Base-by-base conservation (phyloP, 2,329 filamentous ascomycete species). In the Colletotrichum liaoningense region DNA sequence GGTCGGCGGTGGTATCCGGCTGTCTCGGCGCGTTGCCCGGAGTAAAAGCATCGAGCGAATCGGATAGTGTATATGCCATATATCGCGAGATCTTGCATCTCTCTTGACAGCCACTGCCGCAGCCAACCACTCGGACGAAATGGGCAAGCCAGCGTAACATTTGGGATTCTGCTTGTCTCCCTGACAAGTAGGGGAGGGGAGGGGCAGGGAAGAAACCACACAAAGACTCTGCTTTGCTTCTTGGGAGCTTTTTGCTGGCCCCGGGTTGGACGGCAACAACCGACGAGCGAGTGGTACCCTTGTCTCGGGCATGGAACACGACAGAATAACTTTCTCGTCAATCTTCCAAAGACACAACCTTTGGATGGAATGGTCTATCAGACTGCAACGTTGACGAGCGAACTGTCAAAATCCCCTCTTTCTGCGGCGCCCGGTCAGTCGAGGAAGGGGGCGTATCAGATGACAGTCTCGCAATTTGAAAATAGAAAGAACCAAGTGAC, bases 311-410 rank as follows among this genome's bases (percentile, higher is more conserved):
- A 30, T 65, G 67, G 12, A n/a, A 55, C 26, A 54, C 11, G 7
- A 22, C 19, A 52, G 46, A 22, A 30, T 28, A 38, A 30, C 30
- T 64, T 55, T 35, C 28, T 9, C 46, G 7, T 16, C 38, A 42
- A 42, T 14, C 6, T 16, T 42, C 19, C 38, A 68, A 24, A 12
- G 30, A 33, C 30, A 19, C 24, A 49, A 46, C 19, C 33, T 38
- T 42, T 30, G 66, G 57, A 63, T 5, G 58, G 56, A 38, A 46
- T 54, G 35, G 22, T 35, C 67, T 63, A 57, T 54, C 49, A 24
- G 52, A 24, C 49, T 49, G 33, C 35, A 7, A 64, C 14, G 67
- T 52, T 49, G 59, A 57, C 52, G 35, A 69, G 67, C 35, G 26
- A 46, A 33, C 59, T 56, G 55, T 59, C 55, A 59, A 28, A 42